Conservation (phyloP, 768 basidiomycete species). For the Strobilomyces confusus region DNA sequence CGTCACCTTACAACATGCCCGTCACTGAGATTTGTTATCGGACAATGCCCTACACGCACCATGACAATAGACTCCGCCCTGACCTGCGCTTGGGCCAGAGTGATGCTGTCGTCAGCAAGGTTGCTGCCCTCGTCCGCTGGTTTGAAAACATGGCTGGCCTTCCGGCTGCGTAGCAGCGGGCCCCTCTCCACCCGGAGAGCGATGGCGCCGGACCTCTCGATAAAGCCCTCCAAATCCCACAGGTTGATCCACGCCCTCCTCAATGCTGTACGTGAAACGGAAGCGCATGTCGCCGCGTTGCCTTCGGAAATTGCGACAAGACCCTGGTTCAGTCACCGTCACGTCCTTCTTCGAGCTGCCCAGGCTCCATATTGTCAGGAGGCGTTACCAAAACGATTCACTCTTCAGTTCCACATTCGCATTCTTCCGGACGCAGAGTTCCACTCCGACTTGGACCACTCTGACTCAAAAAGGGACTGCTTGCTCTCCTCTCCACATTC, state of each 20-base stretch:
- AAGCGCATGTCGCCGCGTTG: conserved; percentile 21
- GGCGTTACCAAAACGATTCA: conserved; percentile 15
- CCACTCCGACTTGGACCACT: conserved; percentile 12
- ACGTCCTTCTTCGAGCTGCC: conserved; percentile 17
- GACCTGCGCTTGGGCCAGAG: conserved; percentile 69
- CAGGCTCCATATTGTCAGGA: conserved; percentile 11
- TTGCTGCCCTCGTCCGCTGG: conserved; percentile 64
- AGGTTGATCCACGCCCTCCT: conserved; percentile 11
- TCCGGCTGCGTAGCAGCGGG: conserved; percentile 12
- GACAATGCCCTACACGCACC: conserved; percentile 60
- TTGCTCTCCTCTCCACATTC: conserved; percentile 7
- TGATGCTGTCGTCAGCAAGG: conserved; percentile 65
- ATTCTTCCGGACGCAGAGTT: conserved; percentile 3
- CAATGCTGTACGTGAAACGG: conserved; percentile 25
- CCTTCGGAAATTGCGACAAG: conserved; percentile 25
- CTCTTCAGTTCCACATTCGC: conserved; percentile 11
- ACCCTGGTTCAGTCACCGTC: conserved; percentile 17
- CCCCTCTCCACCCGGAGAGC: conserved; percentile 12
- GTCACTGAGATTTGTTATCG: conserved; percentile 70
- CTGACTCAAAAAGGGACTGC: conserved; percentile 16
- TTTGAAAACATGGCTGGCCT: conserved; percentile 73
- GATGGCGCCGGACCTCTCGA: conserved; percentile 11
- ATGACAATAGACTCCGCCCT: conserved; percentile 61
- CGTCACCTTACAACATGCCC: conserved; percentile 65
- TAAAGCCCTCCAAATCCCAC: conserved; percentile 3